Conservation (phyloP, 306 rosid genomes). For the Citrullus amarus region DNA sequence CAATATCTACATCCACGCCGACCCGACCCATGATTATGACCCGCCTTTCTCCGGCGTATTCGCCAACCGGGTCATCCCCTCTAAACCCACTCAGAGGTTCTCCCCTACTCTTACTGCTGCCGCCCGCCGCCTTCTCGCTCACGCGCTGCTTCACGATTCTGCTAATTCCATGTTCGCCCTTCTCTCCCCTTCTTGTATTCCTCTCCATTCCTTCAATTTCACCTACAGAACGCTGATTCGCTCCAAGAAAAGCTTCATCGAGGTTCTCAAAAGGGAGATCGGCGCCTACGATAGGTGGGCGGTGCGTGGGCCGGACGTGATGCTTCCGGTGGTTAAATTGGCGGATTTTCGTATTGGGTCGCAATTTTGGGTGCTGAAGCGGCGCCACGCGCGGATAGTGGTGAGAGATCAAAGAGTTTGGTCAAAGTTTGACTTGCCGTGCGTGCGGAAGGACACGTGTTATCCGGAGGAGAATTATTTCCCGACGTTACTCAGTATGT, state of each 20-base stretch:
- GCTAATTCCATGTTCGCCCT: constrained; percentile 48
- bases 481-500: constrained; percentile 54
- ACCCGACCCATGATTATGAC: constrained; percentile 31
- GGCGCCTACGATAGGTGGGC: constrained; percentile 43
- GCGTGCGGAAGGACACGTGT: constrained; percentile 34
- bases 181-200: constrained; percentile 48
- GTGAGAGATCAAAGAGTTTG: constrained; percentile 29
- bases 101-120: constrained; percentile 42
- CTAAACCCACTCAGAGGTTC: constrained; percentile 27
- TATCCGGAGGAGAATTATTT: constrained; percentile 70
- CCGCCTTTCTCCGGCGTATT: constrained; percentile 49
- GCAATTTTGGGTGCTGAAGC: constrained; percentile 61
- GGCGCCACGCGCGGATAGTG: constrained; percentile 52
- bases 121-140: constrained; percentile 46
- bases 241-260: constrained; percentile 48
- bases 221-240: constrained; percentile 26
- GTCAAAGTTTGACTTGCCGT: constrained; percentile 47
- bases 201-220: constrained; percentile 54
- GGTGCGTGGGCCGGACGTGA: constrained; percentile 47
- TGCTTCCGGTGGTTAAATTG: constrained; percentile 46
- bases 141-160: constrained; percentile 42
- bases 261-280: constrained; percentile 34
- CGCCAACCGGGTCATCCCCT: constrained; percentile 31
- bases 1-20: constrained; percentile 60
- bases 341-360: constrained; percentile 62